Evolutionary conservation across 306 rosid genomes (phyloP), one percentile per base, ranked within the genome.

Genomic region (Datisca glomerata): DNA sequence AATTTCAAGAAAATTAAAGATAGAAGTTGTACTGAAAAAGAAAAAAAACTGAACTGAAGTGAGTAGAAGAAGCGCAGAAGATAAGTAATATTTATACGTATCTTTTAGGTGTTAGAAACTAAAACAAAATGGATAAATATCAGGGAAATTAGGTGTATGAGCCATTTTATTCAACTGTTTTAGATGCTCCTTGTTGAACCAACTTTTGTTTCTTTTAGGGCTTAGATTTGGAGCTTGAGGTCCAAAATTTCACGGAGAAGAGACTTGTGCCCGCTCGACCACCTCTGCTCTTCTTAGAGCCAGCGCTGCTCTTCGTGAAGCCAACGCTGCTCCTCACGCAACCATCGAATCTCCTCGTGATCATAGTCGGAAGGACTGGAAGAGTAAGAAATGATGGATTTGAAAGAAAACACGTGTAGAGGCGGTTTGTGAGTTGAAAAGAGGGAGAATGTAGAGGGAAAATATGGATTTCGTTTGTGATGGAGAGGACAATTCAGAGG

Each of bases 291-390:
- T 46, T 79, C 86, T 7, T 83, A 83, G 40, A 81, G 72, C 96
- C 96, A 86, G 0, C 92, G 71, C 49, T 81, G 73, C 25, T 81
- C 92, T 8, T 86, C 92, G 0, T 89, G 85, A 1, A 83, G 70
- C 97, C 97, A 87, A 0, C 97, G 81, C 45, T 79, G 94, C 47
- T 87, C 94, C 33, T 87, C 94, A 3, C 94, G 86, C 23, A 80
- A 76, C 96, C 96, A 81, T 1, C 79, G 78, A 2, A 57, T 27
- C 29, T 76, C 85, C 32, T 82, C 81, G 56, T 57, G 67, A 38
- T 72, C 71, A 40, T 66, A 49, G 17, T 24, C 8, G 17, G 69
- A 28, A 5, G 60, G 17, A n/a, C n/a, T n/a, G 33, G 77, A 59
- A 43, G 77, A 58, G 53, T 46, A 43, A 39, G 61, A 31, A 21